phyloP scores from a whole-genome alignment of 1,284 basidiomycete genomes.

The Sphagnurus paluster region DNA sequence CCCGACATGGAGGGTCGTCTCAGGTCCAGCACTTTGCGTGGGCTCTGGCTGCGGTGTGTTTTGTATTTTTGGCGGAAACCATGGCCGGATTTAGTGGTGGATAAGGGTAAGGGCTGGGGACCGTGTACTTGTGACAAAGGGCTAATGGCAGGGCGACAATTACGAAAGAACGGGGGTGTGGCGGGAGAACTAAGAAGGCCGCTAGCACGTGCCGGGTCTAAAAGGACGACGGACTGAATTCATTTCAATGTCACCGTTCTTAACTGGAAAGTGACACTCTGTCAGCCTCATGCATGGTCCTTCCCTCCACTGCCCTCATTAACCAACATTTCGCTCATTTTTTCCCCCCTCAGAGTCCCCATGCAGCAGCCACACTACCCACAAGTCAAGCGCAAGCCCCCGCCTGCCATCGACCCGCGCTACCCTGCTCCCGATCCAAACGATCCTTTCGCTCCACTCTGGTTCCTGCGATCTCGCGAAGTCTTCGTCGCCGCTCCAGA shows the following conservation, averaged over 20 bases:
- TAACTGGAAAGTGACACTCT: not conserved
- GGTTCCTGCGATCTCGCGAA: slow-evolving; percentile 45
- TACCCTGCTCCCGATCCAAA: slow-evolving; percentile 54
- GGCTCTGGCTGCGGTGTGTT: too few relatives aligned
- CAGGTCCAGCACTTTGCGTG: too few relatives aligned
- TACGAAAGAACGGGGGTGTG: not conserved
- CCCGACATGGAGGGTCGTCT: too few relatives aligned
- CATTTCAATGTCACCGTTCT: too few relatives aligned
- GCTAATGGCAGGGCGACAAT: not conserved
- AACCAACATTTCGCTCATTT: not conserved
- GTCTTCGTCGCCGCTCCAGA: slow-evolving; percentile 19
- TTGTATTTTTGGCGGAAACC: too few relatives aligned
- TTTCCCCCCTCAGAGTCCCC: not conserved
- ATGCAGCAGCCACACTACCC: not conserved
- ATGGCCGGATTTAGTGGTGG: too few relatives aligned
- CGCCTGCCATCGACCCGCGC: slow-evolving; percentile 42
- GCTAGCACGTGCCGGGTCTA: not conserved
- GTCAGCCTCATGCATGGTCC: slow-evolving; percentile 13
- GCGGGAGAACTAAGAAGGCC: not conserved
- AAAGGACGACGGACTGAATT: not conserved
- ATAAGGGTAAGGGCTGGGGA: too few relatives aligned
- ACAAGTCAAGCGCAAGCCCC: slow-evolving; percentile 49
- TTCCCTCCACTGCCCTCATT: slow-evolving; percentile 1
- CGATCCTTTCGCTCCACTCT: slow-evolving; percentile 57
- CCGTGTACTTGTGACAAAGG: too few relatives aligned